Base-by-base conservation (phyloP, 768 basidiomycete species). In the Neoboletus brunneissimus region DNA sequence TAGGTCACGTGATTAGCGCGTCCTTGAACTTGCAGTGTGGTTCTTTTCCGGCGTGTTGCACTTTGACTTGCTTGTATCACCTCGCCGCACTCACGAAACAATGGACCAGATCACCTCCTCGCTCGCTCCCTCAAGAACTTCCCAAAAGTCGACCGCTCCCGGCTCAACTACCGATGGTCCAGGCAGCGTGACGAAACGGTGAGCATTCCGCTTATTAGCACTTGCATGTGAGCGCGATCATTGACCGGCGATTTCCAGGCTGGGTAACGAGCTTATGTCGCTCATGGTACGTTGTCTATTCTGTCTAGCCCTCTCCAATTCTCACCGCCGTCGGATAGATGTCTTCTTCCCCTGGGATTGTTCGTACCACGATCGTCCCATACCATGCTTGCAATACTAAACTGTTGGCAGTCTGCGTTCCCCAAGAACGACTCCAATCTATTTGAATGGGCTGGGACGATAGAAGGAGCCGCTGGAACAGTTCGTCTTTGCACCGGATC, bases 391-490 rank as follows among this genome's bases (percentile, higher is more conserved):
- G 25, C 22, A 29, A 48, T 32, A 37, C 43, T 56, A n/a, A 55
- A 16, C 22, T 27, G 16, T 55, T 23, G 9, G 7, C 62, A 93
- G 91, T 92, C 92, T 47, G 93, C 93, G 8, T 94, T 94, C 70
- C 93, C 93, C 1, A 92, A 88, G 67, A 85, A 83, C 57, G 92
- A 95, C 56, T 82, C 86, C 12, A 93, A 91, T 71, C 76, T 95
- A 15, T 92, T 92, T 59, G 91, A 94, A 66, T 95, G 93, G 93
- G 80, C 84, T 5, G 93, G 92, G 8, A 91, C 91, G 42, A 89
- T 95, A 65, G 89, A 90, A 65, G 93, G 93, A 0, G 83, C 90
- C 1, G 62, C 81, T 38, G 89, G 81, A 61, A 94, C 91, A 51
- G 85, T 75, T 18, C 1, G 55, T 53, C 27, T 50, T 48, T 46